Evolutionary conservation across 2,329 filamentous ascomycete species (phyloP).

Genomic region (Mycocentrospora acerina): DNA sequence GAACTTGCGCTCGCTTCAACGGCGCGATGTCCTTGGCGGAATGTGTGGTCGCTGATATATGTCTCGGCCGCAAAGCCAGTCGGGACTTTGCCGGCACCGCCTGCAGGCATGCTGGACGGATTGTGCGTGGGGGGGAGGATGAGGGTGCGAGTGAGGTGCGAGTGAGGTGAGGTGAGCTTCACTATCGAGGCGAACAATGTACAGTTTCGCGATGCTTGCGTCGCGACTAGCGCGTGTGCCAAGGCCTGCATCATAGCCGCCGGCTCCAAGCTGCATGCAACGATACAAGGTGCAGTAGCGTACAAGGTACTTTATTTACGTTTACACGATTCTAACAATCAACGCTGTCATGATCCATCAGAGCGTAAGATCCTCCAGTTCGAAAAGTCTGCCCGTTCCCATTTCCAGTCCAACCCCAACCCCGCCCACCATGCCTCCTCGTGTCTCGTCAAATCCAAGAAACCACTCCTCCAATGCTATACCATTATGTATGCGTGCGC

Average conservation of each 20-base stretch:
- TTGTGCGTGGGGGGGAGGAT: neutral
- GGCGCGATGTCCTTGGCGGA: constrained; percentile 82
- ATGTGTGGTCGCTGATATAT: constrained; percentile 85
- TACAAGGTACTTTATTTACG: constrained; percentile 3
- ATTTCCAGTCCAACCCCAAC: constrained; percentile 4
- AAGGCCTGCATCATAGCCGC: no score
- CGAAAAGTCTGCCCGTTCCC: no score
- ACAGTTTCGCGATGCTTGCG: no score
- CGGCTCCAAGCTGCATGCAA: neutral
- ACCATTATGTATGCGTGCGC: constrained; percentile 14
- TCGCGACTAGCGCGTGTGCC: no score
- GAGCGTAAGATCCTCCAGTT: constrained; percentile 20
- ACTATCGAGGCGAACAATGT: no score
- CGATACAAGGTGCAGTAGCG: neutral
- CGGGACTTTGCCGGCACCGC: constrained; percentile 46
- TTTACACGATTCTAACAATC: constrained; percentile 29
- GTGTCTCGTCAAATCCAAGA: neutral
- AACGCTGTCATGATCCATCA: constrained; percentile 39
- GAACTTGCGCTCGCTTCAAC: constrained; percentile 62
- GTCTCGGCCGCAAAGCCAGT: constrained; percentile 89
- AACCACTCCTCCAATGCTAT: constrained; percentile 2
- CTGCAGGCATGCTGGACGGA: neutral
- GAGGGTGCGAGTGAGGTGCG: neutral
- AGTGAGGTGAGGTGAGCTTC: constrained; percentile 4
- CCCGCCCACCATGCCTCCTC: neutral